These are phyloP conservation scores for Crithidia expoeki DNA, from an alignment of 208 protist species.

Conservation along the genomic window DNA sequence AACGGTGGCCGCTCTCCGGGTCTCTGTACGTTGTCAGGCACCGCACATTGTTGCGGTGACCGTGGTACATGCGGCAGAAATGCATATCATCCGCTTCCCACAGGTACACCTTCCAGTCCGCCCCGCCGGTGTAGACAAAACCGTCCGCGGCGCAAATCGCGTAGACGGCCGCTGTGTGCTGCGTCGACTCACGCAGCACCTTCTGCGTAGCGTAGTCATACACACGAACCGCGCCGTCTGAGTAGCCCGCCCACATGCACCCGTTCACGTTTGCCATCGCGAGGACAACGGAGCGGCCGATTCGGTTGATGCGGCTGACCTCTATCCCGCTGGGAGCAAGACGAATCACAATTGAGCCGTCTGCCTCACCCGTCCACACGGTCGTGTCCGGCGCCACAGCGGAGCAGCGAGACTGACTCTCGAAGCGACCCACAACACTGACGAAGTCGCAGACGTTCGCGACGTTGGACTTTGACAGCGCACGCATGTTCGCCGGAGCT, in stretches of 20 bases:
- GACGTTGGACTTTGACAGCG: background rate
- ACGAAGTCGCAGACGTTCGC: slow-evolving; percentile 30
- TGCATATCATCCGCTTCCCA: slow-evolving; percentile 61
- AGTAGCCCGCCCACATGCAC: slow-evolving; percentile 67
- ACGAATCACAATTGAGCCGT: slow-evolving; percentile 58
- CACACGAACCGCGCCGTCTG: slow-evolving; percentile 62
- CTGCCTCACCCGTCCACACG: slow-evolving; percentile 68
- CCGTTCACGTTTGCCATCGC: slow-evolving; percentile 33
- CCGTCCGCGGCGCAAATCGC: slow-evolving; percentile 44
- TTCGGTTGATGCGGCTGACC: slow-evolving; percentile 35
- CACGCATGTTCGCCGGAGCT: slow-evolving; percentile 7
- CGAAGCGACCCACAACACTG: slow-evolving; percentile 43
- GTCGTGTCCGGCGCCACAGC: slow-evolving; percentile 52
- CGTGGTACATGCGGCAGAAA: slow-evolving; percentile 60
- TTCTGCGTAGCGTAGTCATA: slow-evolving; percentile 36
- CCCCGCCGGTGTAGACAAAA: slow-evolving; percentile 66
- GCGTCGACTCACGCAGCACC: slow-evolving; percentile 47
- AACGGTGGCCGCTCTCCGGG: slow-evolving; percentile 36
- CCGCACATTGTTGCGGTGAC: slow-evolving; percentile 66
- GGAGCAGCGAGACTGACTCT: slow-evolving; percentile 56
- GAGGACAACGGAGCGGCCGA: slow-evolving; percentile 29
- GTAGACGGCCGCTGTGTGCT: slow-evolving; percentile 67
- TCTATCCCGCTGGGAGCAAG: slow-evolving; percentile 44
- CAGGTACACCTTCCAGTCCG: slow-evolving; percentile 77
- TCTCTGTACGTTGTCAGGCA: slow-evolving; percentile 49